Percentiles rank a stretch among this genome's conserved stretches.
Evolutionary conservation across 805 yeast genomes (phyloP).

Genomic region (Lachancea kluyveri): DNA sequence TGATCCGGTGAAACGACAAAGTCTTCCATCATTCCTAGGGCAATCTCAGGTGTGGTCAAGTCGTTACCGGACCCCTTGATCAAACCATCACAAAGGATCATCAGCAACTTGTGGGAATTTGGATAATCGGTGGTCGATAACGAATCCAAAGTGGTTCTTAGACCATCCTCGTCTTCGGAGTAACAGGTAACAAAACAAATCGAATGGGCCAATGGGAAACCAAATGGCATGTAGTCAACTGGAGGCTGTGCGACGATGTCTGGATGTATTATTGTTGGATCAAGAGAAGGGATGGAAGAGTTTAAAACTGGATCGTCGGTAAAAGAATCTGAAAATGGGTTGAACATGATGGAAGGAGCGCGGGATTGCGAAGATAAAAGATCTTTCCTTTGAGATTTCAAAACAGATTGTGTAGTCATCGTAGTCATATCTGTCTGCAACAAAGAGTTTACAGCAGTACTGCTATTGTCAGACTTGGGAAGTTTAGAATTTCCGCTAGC

Average conservation of each 20-base stretch:
- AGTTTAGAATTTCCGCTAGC: too few species aligned
- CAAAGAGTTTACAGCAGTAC: slow-evolving; percentile 3
- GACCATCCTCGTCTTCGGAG: slow-evolving; percentile 83
- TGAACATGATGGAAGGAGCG: slow-evolving; percentile 3
- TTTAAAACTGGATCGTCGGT: slow-evolving; percentile 3
- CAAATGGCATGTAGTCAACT: slow-evolving; percentile 78
- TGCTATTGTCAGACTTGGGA: too few species aligned
- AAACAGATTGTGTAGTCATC: slow-evolving; percentile 50
- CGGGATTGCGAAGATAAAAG: not conserved
- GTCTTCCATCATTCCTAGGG: slow-evolving; percentile 79
- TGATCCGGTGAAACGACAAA: slow-evolving; percentile 65
- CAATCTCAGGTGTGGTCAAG: slow-evolving; percentile 82
- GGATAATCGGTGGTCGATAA: slow-evolving; percentile 94
- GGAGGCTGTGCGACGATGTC: slow-evolving; percentile 91
- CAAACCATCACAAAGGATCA: slow-evolving; percentile 88
- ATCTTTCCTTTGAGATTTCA: slow-evolving; percentile 3
- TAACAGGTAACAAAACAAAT: slow-evolving; percentile 85
- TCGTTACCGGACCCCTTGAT: slow-evolving; percentile 94
- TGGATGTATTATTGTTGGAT: slow-evolving; percentile 58
- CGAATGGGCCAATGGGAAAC: slow-evolving; percentile 69
- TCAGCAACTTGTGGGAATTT: slow-evolving; percentile 82
- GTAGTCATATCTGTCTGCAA: slow-evolving; percentile 38
- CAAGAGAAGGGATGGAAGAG: slow-evolving; percentile 38
- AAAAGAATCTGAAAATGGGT: slow-evolving; percentile 4
- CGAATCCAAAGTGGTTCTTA: slow-evolving; percentile 86